Percentiles rank a stretch among this genome's conserved stretches.
These are phyloP conservation scores for Annulohypoxylon moriforme DNA, from an alignment of 495 filamentous ascomycete genomes.

Conservation along the genomic window DNA sequence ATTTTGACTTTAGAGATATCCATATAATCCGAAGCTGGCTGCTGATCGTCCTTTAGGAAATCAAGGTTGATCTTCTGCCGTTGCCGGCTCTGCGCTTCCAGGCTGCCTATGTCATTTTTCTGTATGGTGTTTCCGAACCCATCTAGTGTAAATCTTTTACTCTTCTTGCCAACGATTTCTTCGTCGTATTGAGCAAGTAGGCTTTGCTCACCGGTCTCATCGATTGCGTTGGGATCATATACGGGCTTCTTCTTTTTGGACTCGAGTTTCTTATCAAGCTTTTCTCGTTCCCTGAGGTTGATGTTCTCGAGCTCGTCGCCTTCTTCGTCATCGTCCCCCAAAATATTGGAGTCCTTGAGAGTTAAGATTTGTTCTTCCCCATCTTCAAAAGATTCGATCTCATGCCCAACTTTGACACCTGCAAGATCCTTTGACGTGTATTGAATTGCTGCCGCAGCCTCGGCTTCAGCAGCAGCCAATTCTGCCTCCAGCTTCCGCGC, in stretches of 20 bases:
- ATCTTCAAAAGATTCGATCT: conserved; percentile 78
- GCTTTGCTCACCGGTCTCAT: conserved; percentile 70
- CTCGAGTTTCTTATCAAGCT: conserved; percentile 77
- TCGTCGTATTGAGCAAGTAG: conserved; percentile 94
- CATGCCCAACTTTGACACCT: conserved; percentile 92
- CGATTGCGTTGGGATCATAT: conserved; percentile 84
- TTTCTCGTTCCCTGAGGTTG: conserved; percentile 81
- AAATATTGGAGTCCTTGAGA: conserved; percentile 85
- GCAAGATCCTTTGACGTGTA: conserved; percentile 87
- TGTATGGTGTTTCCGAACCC: conserved; percentile 75
- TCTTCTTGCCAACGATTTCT: conserved; percentile 91
- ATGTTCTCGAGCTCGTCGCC: conserved; percentile 92
- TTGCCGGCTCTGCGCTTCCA: conserved; percentile 68
- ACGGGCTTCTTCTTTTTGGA: conserved; percentile 91
- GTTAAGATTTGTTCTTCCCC: conserved; percentile 87
- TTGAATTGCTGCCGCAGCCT: conserved; percentile 60
- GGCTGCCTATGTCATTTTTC: conserved; percentile 65
- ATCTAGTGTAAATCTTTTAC: conserved; percentile 87
- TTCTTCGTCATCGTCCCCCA: conserved; percentile 85
- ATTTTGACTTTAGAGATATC: conserved; percentile 87
- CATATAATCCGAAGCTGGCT: conserved; percentile 80
- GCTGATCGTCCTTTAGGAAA: conserved; percentile 58
- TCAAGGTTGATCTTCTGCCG: conserved; percentile 81
- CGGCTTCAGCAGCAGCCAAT: conserved; percentile 63
- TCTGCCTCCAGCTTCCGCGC: conserved; percentile 79